phyloP scores from a whole-genome alignment of 768 basidiomycete species.

The Gelatoporia subvermispora region DNA sequence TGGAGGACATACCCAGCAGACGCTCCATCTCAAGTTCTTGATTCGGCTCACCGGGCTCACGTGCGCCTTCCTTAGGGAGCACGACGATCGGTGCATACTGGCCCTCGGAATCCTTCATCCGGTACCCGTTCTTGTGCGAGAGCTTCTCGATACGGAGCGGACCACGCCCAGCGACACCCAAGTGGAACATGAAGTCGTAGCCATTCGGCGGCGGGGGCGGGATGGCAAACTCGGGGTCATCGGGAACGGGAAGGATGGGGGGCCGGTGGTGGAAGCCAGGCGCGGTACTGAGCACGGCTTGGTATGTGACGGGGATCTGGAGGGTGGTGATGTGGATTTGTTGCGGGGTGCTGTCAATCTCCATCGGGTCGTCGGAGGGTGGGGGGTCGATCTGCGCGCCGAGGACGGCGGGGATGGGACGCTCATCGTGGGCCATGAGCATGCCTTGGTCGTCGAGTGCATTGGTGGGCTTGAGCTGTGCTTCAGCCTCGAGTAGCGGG shows the following conservation, averaged over 20 bases:
- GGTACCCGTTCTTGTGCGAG: conserved; percentile 63
- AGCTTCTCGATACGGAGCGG: conserved; percentile 57
- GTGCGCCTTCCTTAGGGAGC: conserved; percentile 35
- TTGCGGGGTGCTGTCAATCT: conserved; percentile 17
- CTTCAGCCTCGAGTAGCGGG: conserved; percentile 6
- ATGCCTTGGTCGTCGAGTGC: no score
- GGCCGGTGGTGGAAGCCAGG: conserved; percentile 61
- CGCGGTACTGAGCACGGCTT: conserved; percentile 46
- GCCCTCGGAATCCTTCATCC: conserved; percentile 60
- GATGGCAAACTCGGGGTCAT: conserved; percentile 32
- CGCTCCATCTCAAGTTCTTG: conserved; percentile 29
- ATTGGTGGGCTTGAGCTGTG: conserved; percentile 16
- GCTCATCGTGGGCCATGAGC: not conserved
- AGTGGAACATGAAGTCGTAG: conserved; percentile 68
- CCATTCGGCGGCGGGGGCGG: conserved; percentile 41
- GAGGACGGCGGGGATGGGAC: conserved; percentile 2
- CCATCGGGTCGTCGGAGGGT: conserved; percentile 22
- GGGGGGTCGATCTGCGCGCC: not conserved
- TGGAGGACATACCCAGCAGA: conserved; percentile 26
- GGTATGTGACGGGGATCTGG: conserved; percentile 55
- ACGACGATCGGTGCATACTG: conserved; percentile 43
- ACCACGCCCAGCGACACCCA: conserved; percentile 64
- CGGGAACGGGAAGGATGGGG: conserved; percentile 40
- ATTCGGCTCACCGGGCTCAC: conserved; percentile 30
- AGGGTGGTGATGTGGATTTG: conserved; percentile 58